Evolutionary conservation across 306 rosid species (phyloP).

Genomic region (Vicia faba): DNA sequence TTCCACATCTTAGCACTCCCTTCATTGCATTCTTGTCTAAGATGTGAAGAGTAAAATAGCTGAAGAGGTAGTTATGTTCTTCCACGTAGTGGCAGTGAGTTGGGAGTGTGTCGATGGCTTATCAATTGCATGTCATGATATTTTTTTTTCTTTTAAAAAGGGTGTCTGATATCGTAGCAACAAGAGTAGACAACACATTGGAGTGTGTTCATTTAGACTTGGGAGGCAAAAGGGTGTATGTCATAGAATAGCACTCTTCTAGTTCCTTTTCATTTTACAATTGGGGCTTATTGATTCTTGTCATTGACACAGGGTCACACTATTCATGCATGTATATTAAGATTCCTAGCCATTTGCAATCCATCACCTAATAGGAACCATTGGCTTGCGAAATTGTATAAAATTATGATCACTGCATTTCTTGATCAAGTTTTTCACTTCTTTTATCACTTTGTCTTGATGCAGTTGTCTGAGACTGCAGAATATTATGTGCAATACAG

Average conservation of each 20-base stretch:
- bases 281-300: not conserved
- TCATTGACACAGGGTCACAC: not conserved
- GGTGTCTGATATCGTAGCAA: no score
- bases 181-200: no score
- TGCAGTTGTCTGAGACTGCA: conserved; percentile 78
- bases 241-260: conserved; percentile 1
- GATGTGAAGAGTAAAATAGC: no score
- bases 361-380: conserved; percentile 6
- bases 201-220: not conserved
- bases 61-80: no score
- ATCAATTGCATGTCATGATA: no score
- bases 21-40: no score
- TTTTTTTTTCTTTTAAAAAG: no score
- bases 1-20: no score
- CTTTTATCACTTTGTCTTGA: conserved; percentile 39
- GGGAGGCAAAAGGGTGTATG: not conserved
- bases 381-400: conserved; percentile 10
- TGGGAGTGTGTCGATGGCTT: no score
- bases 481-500: conserved; percentile 60
- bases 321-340: not conserved
- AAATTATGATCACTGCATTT: conserved; percentile 6
- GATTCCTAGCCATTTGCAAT: not conserved
- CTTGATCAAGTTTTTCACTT: conserved; percentile 27
- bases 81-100: no score
- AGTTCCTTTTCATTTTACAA: conserved; percentile 4